Evolutionary conservation across 345 rosid species (phyloP).

Genomic region (Moricandia moricandioides): DNA sequence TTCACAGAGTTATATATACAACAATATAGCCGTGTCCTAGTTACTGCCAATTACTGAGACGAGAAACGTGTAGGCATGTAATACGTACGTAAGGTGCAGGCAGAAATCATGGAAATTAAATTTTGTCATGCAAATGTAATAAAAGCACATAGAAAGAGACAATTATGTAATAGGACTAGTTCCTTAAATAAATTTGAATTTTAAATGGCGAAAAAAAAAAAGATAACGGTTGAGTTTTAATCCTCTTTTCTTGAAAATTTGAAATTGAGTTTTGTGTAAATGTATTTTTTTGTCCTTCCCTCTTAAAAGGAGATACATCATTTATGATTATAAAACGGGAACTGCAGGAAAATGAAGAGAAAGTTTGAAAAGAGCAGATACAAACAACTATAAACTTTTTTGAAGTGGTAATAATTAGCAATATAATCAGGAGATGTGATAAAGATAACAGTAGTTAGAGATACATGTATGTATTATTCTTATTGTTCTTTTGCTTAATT

Average conservation of each 20-base stretch:
- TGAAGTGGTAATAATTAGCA: neutral
- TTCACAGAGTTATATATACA: neutral
- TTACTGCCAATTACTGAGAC: constrained; percentile 22
- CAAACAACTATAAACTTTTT: neutral
- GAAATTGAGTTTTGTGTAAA: neutral
- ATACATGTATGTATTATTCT: neutral
- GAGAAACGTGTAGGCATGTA: constrained; percentile 32
- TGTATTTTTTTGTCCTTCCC: neutral
- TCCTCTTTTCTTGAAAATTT: neutral
- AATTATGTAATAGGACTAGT: constrained; percentile 6
- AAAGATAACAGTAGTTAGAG: neutral
- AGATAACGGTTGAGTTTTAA: neutral
- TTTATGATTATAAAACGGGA: neutral
- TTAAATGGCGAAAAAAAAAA: neutral
- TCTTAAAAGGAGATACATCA: neutral
- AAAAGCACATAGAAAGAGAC: constrained; percentile 34
- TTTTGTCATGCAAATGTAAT: constrained; percentile 31
- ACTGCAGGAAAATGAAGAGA: neutral
- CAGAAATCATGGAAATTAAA: neutral
- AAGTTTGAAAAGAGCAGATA: neutral
- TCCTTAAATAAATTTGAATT: neutral
- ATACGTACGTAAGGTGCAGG: neutral
- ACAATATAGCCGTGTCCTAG: constrained; percentile 9
- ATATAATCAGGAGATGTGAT: neutral
- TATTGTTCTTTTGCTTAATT: neutral